These are phyloP conservation scores for Volvariella surrecta DNA, from an alignment of 1,284 basidiomycete genomes.

Conservation along the genomic window DNA sequence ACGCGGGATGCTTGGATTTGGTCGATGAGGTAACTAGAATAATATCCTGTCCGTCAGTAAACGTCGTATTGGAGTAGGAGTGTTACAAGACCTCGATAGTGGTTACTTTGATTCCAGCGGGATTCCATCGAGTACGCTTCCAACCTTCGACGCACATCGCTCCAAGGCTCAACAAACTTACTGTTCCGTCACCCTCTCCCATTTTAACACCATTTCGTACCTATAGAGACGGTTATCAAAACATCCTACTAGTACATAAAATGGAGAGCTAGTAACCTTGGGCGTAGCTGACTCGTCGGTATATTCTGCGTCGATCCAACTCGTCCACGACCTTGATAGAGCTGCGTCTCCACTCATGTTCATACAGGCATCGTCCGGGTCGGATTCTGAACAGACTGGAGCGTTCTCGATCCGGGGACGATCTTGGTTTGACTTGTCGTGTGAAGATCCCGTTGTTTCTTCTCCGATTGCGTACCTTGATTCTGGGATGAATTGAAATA, in stretches of 20 bases:
- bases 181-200: slow-evolving; percentile 95
- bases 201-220: slow-evolving; percentile 80
- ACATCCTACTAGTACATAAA: slow-evolving; percentile 1
- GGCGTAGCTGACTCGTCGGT: slow-evolving; percentile 57
- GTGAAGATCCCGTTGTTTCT: slow-evolving; percentile 44
- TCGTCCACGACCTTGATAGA: slow-evolving; percentile 50
- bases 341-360: slow-evolving; percentile 16
- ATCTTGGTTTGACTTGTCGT: slow-evolving; percentile 28
- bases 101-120: slow-evolving; percentile 77
- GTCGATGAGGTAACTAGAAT: slow-evolving; percentile 77
- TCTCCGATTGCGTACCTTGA: slow-evolving; percentile 64
- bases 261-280: slow-evolving; percentile 31
- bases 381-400: slow-evolving; percentile 15
- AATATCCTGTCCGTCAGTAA: slow-evolving; percentile 5
- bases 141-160: slow-evolving; percentile 96
- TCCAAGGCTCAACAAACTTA: slow-evolving; percentile 82
- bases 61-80: slow-evolving; percentile 7
- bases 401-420: slow-evolving; percentile 13
- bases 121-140: slow-evolving; percentile 90
- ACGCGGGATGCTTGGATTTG: slow-evolving; percentile 67
- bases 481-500: too few species aligned
- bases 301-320: slow-evolving; percentile 81
- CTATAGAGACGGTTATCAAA: slow-evolving; percentile 20
- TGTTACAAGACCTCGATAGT: slow-evolving; percentile 68
- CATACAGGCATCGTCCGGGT: slow-evolving; percentile 31